Conservation (phyloP, 192 early-diverging fungal genomes). For the Dispira simplex region DNA sequence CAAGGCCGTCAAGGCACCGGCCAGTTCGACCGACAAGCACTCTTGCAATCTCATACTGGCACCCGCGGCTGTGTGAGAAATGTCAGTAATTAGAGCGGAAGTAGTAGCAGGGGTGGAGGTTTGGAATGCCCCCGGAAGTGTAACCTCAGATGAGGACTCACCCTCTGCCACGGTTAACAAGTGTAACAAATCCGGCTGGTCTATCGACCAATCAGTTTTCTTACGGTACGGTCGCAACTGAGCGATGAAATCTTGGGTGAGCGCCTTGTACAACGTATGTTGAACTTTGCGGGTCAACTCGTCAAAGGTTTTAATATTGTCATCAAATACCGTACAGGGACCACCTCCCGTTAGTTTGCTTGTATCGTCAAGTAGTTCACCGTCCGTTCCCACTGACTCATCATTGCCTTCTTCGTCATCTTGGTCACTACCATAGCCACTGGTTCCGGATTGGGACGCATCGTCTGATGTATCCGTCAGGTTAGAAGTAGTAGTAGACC, state of each 20-base stretch:
- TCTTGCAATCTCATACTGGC: too few species aligned
- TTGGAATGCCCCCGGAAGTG: not conserved
- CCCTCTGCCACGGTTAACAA: not conserved
- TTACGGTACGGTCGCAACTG: conserved; percentile 6
- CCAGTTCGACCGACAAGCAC: not conserved
- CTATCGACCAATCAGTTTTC: not conserved
- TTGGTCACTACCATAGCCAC: not conserved
- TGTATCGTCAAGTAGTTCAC: not conserved
- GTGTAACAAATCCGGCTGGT: not conserved
- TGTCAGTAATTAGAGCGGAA: not conserved
- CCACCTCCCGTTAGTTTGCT: not conserved
- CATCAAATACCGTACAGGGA: conserved; percentile 2
- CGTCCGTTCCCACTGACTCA: not conserved
- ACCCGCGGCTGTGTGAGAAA: not conserved
- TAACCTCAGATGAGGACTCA: not conserved
- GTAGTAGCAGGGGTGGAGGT: not conserved
- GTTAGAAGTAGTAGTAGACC: not conserved
- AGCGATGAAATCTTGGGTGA: not conserved
- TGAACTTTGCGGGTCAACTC: not conserved
- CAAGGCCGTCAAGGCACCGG: not conserved
- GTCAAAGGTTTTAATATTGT: not conserved
- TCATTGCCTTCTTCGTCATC: not conserved
- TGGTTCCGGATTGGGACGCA: not conserved
- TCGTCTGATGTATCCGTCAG: not conserved
- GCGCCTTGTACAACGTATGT: not conserved